A percentile compares a stretch with the other conserved stretches of the same genome.
Evolutionary conservation across 202 grass and related monocot genomes (phyloP).

Genomic region (Schoenoplectus tabernaemontani): DNA sequence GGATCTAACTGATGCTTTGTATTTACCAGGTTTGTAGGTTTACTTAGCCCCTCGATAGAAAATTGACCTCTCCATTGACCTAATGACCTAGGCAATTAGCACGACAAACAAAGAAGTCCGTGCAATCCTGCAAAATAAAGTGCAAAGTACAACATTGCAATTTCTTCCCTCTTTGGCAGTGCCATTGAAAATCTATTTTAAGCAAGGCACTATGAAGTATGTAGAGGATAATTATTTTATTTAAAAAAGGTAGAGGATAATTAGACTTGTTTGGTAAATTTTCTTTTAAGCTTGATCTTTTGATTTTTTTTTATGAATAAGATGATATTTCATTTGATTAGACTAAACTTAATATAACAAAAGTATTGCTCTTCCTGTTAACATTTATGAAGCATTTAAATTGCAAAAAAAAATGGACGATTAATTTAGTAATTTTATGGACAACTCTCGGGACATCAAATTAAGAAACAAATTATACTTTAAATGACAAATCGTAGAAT

Average conservation of each 20-base stretch:
- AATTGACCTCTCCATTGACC: not conserved
- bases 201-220: not conserved
- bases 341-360: no score
- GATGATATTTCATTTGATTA: no score
- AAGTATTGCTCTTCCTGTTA: no score
- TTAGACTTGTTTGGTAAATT: not conserved
- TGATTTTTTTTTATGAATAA: no score
- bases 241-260: not conserved
- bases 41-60: not conserved
- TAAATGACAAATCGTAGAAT: no score
- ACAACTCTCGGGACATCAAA: no score
- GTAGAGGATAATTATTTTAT: no score
- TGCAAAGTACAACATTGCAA: not conserved
- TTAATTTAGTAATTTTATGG: no score
- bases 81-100: constrained; percentile 9
- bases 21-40: not conserved
- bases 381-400: no score
- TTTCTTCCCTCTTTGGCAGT: not conserved
- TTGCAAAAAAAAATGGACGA: no score
- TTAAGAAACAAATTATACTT: no score
- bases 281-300: no score
- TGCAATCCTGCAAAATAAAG: not conserved
- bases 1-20: not conserved
- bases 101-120: not conserved
- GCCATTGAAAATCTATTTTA: not conserved